These are phyloP conservation scores for Phytomonas francai DNA, from an alignment of 208 protist species.

Conservation along the genomic window DNA sequence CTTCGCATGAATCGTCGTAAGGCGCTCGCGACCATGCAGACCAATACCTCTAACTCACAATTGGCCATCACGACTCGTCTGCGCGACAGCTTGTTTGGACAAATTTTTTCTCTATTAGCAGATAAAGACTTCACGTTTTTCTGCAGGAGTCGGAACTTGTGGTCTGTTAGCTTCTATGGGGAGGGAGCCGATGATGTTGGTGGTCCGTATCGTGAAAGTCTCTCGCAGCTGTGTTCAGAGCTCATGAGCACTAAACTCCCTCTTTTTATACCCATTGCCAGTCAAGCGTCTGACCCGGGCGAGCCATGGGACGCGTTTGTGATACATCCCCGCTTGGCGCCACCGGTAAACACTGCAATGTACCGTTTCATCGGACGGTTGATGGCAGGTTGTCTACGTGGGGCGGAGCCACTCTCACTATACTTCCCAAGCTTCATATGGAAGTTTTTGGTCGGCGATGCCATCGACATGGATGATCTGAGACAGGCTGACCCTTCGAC, in stretches of 20 bases:
- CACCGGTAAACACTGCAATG: constrained; percentile 49
- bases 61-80: constrained; percentile 21
- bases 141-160: constrained; percentile 73
- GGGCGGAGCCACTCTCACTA: constrained; percentile 84
- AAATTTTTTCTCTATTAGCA: constrained; percentile 70
- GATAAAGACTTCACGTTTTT: constrained; percentile 54
- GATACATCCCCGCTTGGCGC: constrained; percentile 37
- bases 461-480: constrained; percentile 40
- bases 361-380: constrained; percentile 90
- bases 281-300: constrained; percentile 59
- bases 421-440: constrained; percentile 88
- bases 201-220: constrained; percentile 88
- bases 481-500: constrained; percentile 41
- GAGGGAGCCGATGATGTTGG: constrained; percentile 92
- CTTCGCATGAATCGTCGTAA: constrained; percentile 79
- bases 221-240: constrained; percentile 87
- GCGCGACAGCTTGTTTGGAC: constrained; percentile 79
- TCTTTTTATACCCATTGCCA: constrained; percentile 86
- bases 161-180: constrained; percentile 79
- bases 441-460: constrained; percentile 83
- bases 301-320: constrained; percentile 79
- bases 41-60: constrained; percentile 23
- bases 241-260: constrained; percentile 70
- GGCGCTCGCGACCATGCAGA: constrained; percentile 51
- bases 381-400: constrained; percentile 93